Conservation (phyloP, 495 filamentous ascomycete species). For the Penicillium maclennaniae region DNA sequence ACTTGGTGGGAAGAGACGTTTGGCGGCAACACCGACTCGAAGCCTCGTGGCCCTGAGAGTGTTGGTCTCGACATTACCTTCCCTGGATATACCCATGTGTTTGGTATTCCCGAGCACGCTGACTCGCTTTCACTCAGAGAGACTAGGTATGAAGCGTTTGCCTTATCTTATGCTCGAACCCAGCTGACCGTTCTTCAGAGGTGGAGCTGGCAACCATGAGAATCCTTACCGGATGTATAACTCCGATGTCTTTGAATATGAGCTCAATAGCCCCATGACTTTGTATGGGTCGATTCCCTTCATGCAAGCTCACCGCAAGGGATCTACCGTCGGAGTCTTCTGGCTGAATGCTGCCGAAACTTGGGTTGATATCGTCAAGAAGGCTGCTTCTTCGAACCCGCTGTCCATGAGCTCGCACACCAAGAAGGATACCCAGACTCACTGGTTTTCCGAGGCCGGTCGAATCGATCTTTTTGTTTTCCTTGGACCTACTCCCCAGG, state of each 20-base stretch:
- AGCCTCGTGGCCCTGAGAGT: slow-evolving; percentile 86
- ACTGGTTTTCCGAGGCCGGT: slow-evolving; percentile 94
- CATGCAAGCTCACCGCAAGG: slow-evolving; percentile 93
- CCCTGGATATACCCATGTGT: slow-evolving; percentile 86
- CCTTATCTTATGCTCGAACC: background rate
- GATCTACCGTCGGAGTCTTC: slow-evolving; percentile 94
- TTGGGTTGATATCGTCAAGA: slow-evolving; percentile 91
- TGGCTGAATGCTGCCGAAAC: slow-evolving; percentile 98
- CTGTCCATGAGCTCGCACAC: slow-evolving; percentile 65
- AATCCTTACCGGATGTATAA: slow-evolving; percentile 98
- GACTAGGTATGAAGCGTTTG: slow-evolving; percentile 55
- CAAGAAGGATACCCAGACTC: slow-evolving; percentile 77
- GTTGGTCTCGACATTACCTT: slow-evolving; percentile 88
- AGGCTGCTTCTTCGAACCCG: slow-evolving; percentile 70
- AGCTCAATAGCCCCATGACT: slow-evolving; percentile 97
- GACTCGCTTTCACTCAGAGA: slow-evolving; percentile 82
- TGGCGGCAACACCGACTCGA: slow-evolving; percentile 88
- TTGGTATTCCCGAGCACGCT: slow-evolving; percentile 91
- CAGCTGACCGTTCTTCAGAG: slow-evolving; percentile 34
- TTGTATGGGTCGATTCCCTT: slow-evolving; percentile 92
- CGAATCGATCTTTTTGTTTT: slow-evolving; percentile 91
- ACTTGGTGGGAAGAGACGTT: slow-evolving; percentile 98
- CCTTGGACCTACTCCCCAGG: slow-evolving; percentile 78
- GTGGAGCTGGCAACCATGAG: slow-evolving; percentile 75
- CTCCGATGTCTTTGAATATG: slow-evolving; percentile 94